These are phyloP conservation scores for Hibiscus trionum DNA, from an alignment of 345 rosid species.

Conservation along the genomic window DNA sequence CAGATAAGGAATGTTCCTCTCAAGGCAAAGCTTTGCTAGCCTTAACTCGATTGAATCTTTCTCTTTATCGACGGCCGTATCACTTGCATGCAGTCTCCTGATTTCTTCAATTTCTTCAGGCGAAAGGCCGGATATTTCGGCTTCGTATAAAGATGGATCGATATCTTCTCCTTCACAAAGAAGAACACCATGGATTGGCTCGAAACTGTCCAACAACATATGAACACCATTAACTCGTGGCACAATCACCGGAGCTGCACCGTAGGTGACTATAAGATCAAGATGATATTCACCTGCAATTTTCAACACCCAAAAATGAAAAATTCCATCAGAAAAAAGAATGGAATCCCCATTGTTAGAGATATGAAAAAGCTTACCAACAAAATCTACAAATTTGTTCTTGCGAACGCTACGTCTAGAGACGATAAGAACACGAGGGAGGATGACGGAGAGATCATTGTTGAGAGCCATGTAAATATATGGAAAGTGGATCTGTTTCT, in stretches of 20 bases:
- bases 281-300: slow-evolving; percentile 82
- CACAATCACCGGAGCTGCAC: slow-evolving; percentile 81
- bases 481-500: background rate
- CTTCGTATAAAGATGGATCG: slow-evolving; percentile 67
- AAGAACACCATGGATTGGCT: slow-evolving; percentile 91
- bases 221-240: slow-evolving; percentile 76
- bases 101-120: slow-evolving; percentile 65
- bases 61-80: slow-evolving; percentile 65
- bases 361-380: slow-evolving; percentile 32
- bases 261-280: slow-evolving; percentile 67
- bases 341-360: too few relatives aligned
- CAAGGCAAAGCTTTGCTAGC: slow-evolving; percentile 71
- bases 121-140: slow-evolving; percentile 41
- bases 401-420: slow-evolving; percentile 77
- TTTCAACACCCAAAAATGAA: background rate
- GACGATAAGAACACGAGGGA: slow-evolving; percentile 81
- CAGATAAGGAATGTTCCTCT: slow-evolving; percentile 68
- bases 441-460: slow-evolving; percentile 49
- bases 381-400: slow-evolving; percentile 86
- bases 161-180: slow-evolving; percentile 92
- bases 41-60: slow-evolving; percentile 74
- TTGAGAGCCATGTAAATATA: slow-evolving; percentile 24
- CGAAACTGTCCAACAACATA: slow-evolving; percentile 64
- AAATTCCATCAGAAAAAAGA: background rate
- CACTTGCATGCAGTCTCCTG: slow-evolving; percentile 53